Conservation (phyloP, 192 early-diverging fungal genomes). For the Coemansia sp. region DNA sequence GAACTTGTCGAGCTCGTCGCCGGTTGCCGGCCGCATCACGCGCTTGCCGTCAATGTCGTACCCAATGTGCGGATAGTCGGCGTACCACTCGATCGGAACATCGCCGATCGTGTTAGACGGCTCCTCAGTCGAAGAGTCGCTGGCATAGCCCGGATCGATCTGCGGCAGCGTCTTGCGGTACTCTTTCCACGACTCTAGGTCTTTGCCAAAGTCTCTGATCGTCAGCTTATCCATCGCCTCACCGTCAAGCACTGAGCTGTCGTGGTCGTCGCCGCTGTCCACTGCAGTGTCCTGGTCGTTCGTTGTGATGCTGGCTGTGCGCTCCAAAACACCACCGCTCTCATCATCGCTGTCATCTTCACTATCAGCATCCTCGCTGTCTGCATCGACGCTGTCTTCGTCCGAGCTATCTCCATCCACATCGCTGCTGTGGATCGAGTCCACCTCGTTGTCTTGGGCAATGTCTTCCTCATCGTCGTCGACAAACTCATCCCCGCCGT, state of each 20-base stretch:
- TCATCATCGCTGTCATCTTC: conserved; percentile 27
- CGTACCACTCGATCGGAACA: conserved; percentile 97
- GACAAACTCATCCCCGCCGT: conserved; percentile 38
- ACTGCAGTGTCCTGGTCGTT: conserved; percentile 50
- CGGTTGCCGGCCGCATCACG: conserved; percentile 81
- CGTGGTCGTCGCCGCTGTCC: conserved; percentile 50
- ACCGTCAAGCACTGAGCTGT: conserved; percentile 50
- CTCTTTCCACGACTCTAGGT: conserved; percentile 39
- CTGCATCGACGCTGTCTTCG: conserved; percentile 52
- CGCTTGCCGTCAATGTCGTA: conserved; percentile 94
- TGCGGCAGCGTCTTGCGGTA: conserved; percentile 69
- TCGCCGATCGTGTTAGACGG: conserved; percentile 90
- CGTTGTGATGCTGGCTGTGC: conserved; percentile 51
- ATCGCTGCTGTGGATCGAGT: conserved; percentile 45
- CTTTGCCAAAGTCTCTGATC: conserved; percentile 49
- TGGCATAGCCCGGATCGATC: conserved; percentile 91
- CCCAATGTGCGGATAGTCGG: conserved; percentile 94
- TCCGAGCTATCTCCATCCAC: conserved; percentile 57
- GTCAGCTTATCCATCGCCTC: conserved; percentile 43
- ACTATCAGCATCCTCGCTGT: conserved; percentile 47
- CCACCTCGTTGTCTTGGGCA: conserved; percentile 16
- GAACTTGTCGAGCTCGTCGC: conserved; percentile 93
- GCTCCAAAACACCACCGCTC: conserved; percentile 27
- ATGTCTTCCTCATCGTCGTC: conserved; percentile 29
- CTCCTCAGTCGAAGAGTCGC: conserved; percentile 90